phyloP scores from a whole-genome alignment of 352 stramenopile species.

The Phytophthora aleatoria region DNA sequence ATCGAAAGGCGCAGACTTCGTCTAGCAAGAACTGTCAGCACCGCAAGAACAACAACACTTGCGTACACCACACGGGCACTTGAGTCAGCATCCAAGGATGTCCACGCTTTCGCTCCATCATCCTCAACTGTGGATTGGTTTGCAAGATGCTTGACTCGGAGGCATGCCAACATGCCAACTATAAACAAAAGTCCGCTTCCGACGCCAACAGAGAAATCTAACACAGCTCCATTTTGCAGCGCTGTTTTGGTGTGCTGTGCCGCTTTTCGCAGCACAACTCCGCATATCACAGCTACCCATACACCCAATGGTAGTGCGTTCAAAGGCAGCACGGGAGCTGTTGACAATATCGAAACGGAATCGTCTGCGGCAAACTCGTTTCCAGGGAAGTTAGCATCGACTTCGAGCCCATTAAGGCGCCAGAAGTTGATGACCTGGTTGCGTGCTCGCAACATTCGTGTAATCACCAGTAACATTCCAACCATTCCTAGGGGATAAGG shows the following conservation, averaged over 20 bases:
- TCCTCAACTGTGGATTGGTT: slow-evolving; percentile 8
- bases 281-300: slow-evolving; percentile 45
- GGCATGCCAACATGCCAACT: slow-evolving; percentile 29
- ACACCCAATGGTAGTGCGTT: slow-evolving; percentile 27
- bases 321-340: slow-evolving; percentile 47
- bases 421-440: slow-evolving; percentile 92
- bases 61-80: slow-evolving; percentile 61
- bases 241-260: not conserved
- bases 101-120: slow-evolving; percentile 4
- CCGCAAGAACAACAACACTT: slow-evolving; percentile 19
- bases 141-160: slow-evolving; percentile 32
- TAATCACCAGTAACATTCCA: slow-evolving; percentile 41
- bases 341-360: slow-evolving; percentile 83
- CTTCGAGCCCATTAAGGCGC: slow-evolving; percentile 61
- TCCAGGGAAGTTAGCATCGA: slow-evolving; percentile 50
- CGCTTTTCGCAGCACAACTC: slow-evolving; percentile 40
- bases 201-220: slow-evolving; percentile 14
- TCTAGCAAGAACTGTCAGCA: slow-evolving; percentile 9
- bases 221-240: slow-evolving; percentile 2
- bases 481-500: slow-evolving; percentile 20
- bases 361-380: slow-evolving; percentile 82
- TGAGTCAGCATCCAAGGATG: slow-evolving; percentile 36
- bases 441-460: slow-evolving; percentile 68
- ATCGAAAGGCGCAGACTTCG: slow-evolving; percentile 17
- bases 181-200: slow-evolving; percentile 31